Evolutionary conservation across 2,329 filamentous ascomycete species (phyloP), one percentile per base, ranked within the genome.

Genomic region (Arthrinium puccinioides): DNA sequence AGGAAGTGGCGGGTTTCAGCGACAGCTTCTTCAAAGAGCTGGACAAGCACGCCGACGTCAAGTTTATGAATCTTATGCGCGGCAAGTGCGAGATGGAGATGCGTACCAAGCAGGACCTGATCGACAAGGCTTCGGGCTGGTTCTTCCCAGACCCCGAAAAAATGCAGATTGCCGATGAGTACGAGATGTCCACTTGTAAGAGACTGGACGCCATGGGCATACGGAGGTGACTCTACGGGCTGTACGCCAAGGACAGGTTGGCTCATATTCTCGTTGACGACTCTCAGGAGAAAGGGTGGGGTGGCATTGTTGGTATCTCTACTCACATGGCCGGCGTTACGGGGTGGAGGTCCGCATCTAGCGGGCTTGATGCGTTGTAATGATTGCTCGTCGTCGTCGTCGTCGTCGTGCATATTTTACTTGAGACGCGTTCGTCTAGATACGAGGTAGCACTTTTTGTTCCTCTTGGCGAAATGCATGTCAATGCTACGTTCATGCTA

Each of bases 121-220:
- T 80, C 44, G 79, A 94, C 45, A 82, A 86, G 32, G 88, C 89
- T 1, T 79, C 84, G 50, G 89, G 89, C 4, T 95, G 88, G 84
- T 87, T 95, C 54, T 88, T 79, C 59, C 77, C 80, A 38, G 87
- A 96, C 52, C 70, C 79, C 36, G 81, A 82, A 44, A 88, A 87
- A 67, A 77, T 94, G 77, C 75, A 81, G 43, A 61, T 77, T 41
- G 89, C 89, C 21, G 61, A 70, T 23, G 59, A 61, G 14, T 72
- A 64, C 43, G 63, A 67, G 43, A 71, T 69, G 66, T 64, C 65
- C 13, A 66, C 67, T 38, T 82, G 77, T 52, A 59, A 67, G 43
- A 62, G 72, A 44, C 56, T 81, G 43, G 58, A 66, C 30, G 59
- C 55, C 21, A 50, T 76, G 40, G 57, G 59, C n/a, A 37, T 62